These are phyloP conservation scores for Candida berthetii DNA, from an alignment of 805 yeast species.

Conservation along the genomic window DNA sequence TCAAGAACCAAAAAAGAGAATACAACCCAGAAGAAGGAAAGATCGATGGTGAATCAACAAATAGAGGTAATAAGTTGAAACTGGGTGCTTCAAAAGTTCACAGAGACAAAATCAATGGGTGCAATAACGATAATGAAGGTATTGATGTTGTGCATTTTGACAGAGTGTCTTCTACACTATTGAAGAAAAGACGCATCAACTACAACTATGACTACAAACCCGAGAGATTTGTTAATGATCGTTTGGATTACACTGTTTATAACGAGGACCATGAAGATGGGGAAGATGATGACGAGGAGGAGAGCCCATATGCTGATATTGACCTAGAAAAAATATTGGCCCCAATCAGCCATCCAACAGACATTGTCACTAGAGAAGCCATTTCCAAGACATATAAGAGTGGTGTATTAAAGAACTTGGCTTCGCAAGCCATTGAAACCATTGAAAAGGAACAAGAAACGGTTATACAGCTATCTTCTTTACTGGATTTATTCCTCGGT, in stretches of 20 bases:
- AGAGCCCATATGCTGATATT: slow-evolving; percentile 41
- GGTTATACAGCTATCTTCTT: slow-evolving; percentile 61
- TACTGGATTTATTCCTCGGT: slow-evolving; percentile 78
- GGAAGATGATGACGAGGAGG: slow-evolving; percentile 28
- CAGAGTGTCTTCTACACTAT: slow-evolving; percentile 23
- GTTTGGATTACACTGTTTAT: slow-evolving; percentile 3
- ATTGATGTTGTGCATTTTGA: slow-evolving; percentile 21
- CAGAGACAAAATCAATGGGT: slow-evolving; percentile 32
- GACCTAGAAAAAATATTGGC: slow-evolving; percentile 56
- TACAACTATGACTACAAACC: slow-evolving; percentile 6
- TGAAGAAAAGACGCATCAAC: slow-evolving; percentile 22
- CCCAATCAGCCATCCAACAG: slow-evolving; percentile 79
- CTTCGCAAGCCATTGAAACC: slow-evolving; percentile 66
- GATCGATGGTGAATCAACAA: slow-evolving; percentile 31
- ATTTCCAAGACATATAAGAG: slow-evolving; percentile 60
- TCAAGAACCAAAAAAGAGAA: not conserved
- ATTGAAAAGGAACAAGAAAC: slow-evolving; percentile 79
- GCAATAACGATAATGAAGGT: slow-evolving; percentile 20
- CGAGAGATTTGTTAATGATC: slow-evolving; percentile 6
- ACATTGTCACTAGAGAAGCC: slow-evolving; percentile 65
- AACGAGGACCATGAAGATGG: slow-evolving; percentile 20
- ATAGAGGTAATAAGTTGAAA: slow-evolving; percentile 54
- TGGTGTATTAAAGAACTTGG: slow-evolving; percentile 49
- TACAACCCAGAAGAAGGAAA: slow-evolving; percentile 4
- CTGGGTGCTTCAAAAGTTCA: slow-evolving; percentile 42